A percentile compares a stretch with the other conserved stretches of the same genome.
These are phyloP conservation scores for Oenanthe javanica DNA, from an alignment of 140 eudicot genomes.

Conservation along the genomic window DNA sequence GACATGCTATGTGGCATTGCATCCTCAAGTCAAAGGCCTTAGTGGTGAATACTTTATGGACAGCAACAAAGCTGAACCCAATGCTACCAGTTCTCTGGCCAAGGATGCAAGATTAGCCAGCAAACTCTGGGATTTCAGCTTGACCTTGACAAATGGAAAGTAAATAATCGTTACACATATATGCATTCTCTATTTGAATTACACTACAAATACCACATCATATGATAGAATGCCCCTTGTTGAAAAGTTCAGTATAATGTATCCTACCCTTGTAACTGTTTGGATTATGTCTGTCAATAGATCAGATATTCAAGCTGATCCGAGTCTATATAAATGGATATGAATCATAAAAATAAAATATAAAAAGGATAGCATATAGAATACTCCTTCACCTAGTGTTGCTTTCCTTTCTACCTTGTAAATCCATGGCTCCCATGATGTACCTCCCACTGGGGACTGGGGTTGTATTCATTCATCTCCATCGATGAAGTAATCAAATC, in stretches of 20 bases:
- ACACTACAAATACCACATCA: no score
- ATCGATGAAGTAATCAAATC: slow-evolving; percentile 30
- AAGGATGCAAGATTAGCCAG: slow-evolving; percentile 3
- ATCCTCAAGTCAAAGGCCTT: slow-evolving; percentile 7
- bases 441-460: no score
- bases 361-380: no score
- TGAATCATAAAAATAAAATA: no score
- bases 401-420: slow-evolving; percentile 28
- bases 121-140: slow-evolving; percentile 10
- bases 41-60: slow-evolving; percentile 9
- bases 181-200: background rate
- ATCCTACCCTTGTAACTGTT: no score
- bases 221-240: no score
- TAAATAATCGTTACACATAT: background rate
- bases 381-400: slow-evolving; percentile 27
- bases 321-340: no score
- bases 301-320: no score
- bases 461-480: slow-evolving; percentile 35
- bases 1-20: slow-evolving; percentile 10
- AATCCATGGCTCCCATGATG: slow-evolving; percentile 34
- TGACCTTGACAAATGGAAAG: slow-evolving; percentile 11
- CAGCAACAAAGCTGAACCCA: slow-evolving; percentile 10
- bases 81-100: slow-evolving; percentile 4
- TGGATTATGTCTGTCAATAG: no score
- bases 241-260: no score